Evolutionary conservation across 768 basidiomycete genomes (phyloP), one percentile per base, ranked within the genome.

Genomic region (Tylopilus balloui): DNA sequence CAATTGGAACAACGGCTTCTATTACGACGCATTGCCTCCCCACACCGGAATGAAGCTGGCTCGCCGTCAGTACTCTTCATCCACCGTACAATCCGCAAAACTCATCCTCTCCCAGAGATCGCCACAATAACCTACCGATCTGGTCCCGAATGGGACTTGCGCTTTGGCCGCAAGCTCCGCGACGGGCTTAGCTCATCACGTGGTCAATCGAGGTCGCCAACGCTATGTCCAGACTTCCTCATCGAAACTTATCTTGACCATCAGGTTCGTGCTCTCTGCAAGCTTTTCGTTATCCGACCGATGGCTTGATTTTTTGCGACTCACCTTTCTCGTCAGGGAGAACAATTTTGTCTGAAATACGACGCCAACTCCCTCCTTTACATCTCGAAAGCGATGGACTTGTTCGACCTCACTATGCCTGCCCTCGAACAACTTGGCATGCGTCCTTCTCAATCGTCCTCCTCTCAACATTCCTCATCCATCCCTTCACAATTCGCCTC

Each of bases 191-290:
- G 9, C 43, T 7, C 51, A 4, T 41, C 57, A n/a, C 23, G 23
- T 36, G 50, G 53, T 36, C 58, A 48, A 11, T 54, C 69, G 53
- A 28, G 64, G 61, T 36, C 72, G 13, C 95, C 95, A 6, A 83
- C 86, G 0, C 77, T 99, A 1, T 96, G 94, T 61, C 94, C 96
- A 15, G 96, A 99, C 65, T 98, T 97, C 67, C 78, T 96, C 47
- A 98, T 99, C 59, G 96, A 99, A 69, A 96, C 96, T 0, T 99
- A 99, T 66, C 84, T 99, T 41, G 96, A 99, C 65, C 92, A 97
- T 68, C 85, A 86, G 68, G 81, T 73, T 56, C 48, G 71, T 48
- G 6, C 11, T 21, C 8, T 34, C 6, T 10, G 17, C 14, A 25
- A 14, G 23, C 20, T 24, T 20, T 20, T 14, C 5, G 21, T 39